Base-by-base conservation (phyloP, 192 early-diverging fungal genomes). In the Phycomyces nitens region DNA sequence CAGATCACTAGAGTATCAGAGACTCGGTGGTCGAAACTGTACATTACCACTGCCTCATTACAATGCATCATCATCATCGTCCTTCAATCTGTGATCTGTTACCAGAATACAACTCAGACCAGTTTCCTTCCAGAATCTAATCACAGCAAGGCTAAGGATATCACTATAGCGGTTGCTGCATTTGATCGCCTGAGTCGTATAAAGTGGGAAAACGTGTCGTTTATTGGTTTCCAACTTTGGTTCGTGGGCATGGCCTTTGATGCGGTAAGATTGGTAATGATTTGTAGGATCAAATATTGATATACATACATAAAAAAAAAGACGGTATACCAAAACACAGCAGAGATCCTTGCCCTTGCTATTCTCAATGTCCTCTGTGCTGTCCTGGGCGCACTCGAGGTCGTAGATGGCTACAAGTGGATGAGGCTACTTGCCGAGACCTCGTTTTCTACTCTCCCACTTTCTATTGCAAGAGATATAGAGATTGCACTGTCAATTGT, bases 191-290 rank as follows among this genome's bases (percentile, higher is more conserved):
- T 76, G 15, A 57, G 47, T 39, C 59, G 69, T 49, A 76, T 76
- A 41, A 71, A 71, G n/a, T 76, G 74, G 74, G 74, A 76, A 53
- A 76, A 76, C 20, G 68, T 76, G 50, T 59, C 65, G 15, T 71
- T 76, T 56, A 68, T 67, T 51, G 74, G 74, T 12, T 76, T 71
- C 42, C 69, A 76, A 51, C 20, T 58, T 7, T 76, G 69, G 69
- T 76, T 76, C 27, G 41, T 63, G 10, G 57, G 47, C n/a, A 76
- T 76, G 74, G 61, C 65, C n/a, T 29, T 71, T 53, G 74, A 75
- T 71, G 69, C 74, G 12, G 74, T 75, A 60, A 62, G 64, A 24
- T 21, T 11, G 10, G 16, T 56, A 38, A 44, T 16, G 15, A 18
- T 42, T n/a, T n/a, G n/a, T n/a, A n/a, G n/a, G n/a, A n/a, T n/a